phyloP scores from a whole-genome alignment of 2,329 filamentous ascomycete genomes.

The Pseudocercospora vitis region DNA sequence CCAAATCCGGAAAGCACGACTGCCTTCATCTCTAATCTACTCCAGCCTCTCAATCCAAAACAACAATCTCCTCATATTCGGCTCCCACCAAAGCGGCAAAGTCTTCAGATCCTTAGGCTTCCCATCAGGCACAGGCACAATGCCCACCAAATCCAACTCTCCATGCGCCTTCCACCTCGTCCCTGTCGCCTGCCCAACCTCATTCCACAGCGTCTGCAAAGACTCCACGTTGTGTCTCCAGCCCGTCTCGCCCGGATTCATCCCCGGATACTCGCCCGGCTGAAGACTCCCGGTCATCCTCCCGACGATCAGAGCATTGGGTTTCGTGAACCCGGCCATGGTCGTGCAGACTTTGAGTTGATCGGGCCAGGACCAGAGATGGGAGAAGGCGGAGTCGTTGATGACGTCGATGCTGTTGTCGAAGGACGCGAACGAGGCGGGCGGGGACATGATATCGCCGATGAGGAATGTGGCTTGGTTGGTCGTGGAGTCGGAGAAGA shows the following conservation, averaged over 20 bases:
- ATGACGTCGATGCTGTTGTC: constrained; percentile 1
- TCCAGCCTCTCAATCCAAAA: not conserved
- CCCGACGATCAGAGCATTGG: not conserved
- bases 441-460: not conserved
- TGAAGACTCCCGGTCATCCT: not conserved
- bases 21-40: not conserved
- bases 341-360: constrained; percentile 4
- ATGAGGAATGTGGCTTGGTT: constrained; percentile 2
- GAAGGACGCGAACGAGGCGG: not conserved
- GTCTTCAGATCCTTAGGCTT: not conserved
- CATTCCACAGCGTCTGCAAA: constrained; percentile 1
- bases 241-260: not conserved
- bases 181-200: not conserved
- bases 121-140: constrained; percentile 4
- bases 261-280: not conserved
- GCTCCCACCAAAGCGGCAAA: constrained; percentile 3
- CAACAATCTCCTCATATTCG: constrained; percentile 6
- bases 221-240: constrained; percentile 5
- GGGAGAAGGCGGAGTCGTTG: constrained; percentile 6
- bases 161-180: constrained; percentile 5
- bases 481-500: constrained; percentile 37
- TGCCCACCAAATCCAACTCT: not conserved
- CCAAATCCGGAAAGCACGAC: not conserved
- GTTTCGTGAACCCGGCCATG: not conserved
- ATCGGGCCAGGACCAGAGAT: not conserved